phyloP scores from a whole-genome alignment of 2,329 filamentous ascomycete genomes.

The Phialemonium atrogriseum region DNA sequence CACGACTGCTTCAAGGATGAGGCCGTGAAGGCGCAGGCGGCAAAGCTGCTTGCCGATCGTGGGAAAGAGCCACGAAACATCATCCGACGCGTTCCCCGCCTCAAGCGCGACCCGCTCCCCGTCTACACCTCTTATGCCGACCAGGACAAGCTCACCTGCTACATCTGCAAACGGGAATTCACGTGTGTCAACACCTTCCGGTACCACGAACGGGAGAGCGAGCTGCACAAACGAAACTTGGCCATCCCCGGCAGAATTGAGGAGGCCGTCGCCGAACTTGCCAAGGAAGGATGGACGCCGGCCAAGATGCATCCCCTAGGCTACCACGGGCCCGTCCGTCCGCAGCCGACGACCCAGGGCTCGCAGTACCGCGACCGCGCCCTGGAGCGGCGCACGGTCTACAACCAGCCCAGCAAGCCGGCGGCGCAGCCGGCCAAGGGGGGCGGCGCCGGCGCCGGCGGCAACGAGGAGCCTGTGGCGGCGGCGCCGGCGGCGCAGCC shows the following conservation, averaged over 20 bases:
- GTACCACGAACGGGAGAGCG: slow-evolving; percentile 35
- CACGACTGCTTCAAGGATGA: slow-evolving; percentile 38
- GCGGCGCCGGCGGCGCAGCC: slow-evolving; percentile 22
- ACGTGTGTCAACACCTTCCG: slow-evolving; percentile 28
- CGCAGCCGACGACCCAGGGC: slow-evolving; percentile 16
- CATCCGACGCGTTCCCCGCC: slow-evolving; percentile 17
- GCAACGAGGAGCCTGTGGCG: slow-evolving; percentile 25
- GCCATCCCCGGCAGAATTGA: slow-evolving; percentile 16
- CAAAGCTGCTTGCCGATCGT: slow-evolving; percentile 13
- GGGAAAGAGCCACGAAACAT: slow-evolving; percentile 15
- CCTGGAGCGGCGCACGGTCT: slow-evolving; percentile 55
- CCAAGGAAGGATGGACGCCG: slow-evolving; percentile 21
- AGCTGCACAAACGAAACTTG: slow-evolving; percentile 27
- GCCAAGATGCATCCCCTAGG: slow-evolving; percentile 9
- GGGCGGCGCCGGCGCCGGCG: slow-evolving; percentile 18
- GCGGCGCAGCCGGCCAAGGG: slow-evolving; percentile 14
- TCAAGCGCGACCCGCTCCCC: slow-evolving; percentile 23
- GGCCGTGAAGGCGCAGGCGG: slow-evolving; percentile 13
- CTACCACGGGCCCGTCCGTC: slow-evolving; percentile 1
- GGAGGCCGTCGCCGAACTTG: slow-evolving; percentile 21
- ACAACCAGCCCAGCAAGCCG: slow-evolving; percentile 52
- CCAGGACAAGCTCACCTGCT: slow-evolving; percentile 29
- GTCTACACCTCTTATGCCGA: slow-evolving; percentile 49
- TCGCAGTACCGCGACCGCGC: slow-evolving; percentile 57
- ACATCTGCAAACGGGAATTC: slow-evolving; percentile 34